Evolutionary conservation across 306 rosid species (phyloP).

Genomic region (Pterocarpus macrocarpus): DNA sequence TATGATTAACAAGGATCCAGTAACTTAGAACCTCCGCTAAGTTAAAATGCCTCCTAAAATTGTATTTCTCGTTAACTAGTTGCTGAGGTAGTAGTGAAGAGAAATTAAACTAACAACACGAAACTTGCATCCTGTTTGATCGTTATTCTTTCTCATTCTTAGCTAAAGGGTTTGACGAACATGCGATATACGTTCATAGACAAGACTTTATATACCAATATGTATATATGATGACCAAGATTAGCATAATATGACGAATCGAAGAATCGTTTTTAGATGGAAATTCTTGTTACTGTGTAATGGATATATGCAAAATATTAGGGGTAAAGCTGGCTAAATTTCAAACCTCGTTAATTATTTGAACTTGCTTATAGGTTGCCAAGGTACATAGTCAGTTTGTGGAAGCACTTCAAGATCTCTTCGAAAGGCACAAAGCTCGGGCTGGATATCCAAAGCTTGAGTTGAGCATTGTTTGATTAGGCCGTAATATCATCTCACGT

Average conservation of each 20-base stretch:
- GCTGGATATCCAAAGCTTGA: constrained; percentile 78
- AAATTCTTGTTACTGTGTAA: constrained; percentile 17
- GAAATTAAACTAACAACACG: neutral
- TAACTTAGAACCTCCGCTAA: neutral
- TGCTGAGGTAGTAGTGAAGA: neutral
- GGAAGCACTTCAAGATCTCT: constrained; percentile 78
- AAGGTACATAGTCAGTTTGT: constrained; percentile 72
- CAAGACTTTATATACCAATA: no score
- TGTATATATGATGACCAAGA: neutral
- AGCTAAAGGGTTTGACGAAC: neutral
- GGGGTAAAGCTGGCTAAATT: constrained; percentile 6
- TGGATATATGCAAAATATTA: neutral
- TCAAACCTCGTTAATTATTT: constrained; percentile 8
- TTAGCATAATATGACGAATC: neutral
- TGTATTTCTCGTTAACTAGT: neutral
- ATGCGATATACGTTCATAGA: neutral
- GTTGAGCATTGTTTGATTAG: constrained; percentile 68
- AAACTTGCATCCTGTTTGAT: constrained; percentile 29
- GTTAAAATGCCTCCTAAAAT: neutral
- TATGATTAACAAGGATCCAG: constrained; percentile 36
- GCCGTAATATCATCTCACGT: constrained; percentile 12
- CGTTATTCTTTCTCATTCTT: neutral
- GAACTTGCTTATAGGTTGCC: constrained; percentile 58
- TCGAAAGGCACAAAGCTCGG: constrained; percentile 77
- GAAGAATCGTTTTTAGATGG: constrained; percentile 22